phyloP scores from a whole-genome alignment of 1,284 basidiomycete genomes.

The Pisolithus thermaeus region DNA sequence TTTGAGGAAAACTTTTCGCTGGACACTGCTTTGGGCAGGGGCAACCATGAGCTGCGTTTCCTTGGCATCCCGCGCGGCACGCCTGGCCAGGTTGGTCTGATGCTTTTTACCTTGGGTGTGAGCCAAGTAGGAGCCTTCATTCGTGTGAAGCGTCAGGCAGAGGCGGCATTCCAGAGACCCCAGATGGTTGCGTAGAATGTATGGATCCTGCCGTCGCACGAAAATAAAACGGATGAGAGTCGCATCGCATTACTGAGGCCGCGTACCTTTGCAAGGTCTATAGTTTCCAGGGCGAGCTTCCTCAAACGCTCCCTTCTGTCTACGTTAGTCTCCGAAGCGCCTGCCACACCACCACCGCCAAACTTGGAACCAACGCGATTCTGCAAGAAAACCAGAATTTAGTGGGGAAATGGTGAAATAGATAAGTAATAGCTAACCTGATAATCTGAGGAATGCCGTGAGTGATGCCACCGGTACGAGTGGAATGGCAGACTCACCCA shows the following conservation, averaged over 20 bases:
- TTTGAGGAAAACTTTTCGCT: slow-evolving; percentile 93
- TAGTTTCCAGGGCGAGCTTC: slow-evolving; percentile 94
- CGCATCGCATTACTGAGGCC: not conserved
- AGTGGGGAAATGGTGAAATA: not conserved
- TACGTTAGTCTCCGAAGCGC: slow-evolving; percentile 90
- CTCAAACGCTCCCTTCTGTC: slow-evolving; percentile 92
- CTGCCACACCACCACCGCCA: slow-evolving; percentile 90
- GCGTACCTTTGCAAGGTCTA: slow-evolving; percentile 88
- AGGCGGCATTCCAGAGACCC: slow-evolving; percentile 97
- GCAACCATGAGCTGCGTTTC: slow-evolving; percentile 85
- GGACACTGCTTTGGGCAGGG: slow-evolving; percentile 68
- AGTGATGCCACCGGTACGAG: slow-evolving; percentile 1
- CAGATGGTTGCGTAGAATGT: slow-evolving; percentile 97
- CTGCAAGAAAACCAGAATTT: slow-evolving; percentile 33
- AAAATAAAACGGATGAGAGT: slow-evolving; percentile 5
- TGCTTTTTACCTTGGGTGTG: slow-evolving; percentile 99
- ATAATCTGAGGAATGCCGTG: slow-evolving; percentile 29
- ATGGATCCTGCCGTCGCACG: slow-evolving; percentile 71
- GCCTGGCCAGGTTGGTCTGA: slow-evolving; percentile 94
- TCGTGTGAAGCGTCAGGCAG: slow-evolving; percentile 96
- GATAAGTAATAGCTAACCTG: slow-evolving; percentile 29
- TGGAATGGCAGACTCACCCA: slow-evolving; percentile 18
- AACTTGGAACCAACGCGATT: slow-evolving; percentile 96
- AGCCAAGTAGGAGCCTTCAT: slow-evolving; percentile 98
- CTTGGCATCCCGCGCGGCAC: slow-evolving; percentile 93